Evolutionary conservation across 2,329 filamentous ascomycete genomes (phyloP), one percentile per base, ranked within the genome.

Genomic region (Aspergillus floridensis): DNA sequence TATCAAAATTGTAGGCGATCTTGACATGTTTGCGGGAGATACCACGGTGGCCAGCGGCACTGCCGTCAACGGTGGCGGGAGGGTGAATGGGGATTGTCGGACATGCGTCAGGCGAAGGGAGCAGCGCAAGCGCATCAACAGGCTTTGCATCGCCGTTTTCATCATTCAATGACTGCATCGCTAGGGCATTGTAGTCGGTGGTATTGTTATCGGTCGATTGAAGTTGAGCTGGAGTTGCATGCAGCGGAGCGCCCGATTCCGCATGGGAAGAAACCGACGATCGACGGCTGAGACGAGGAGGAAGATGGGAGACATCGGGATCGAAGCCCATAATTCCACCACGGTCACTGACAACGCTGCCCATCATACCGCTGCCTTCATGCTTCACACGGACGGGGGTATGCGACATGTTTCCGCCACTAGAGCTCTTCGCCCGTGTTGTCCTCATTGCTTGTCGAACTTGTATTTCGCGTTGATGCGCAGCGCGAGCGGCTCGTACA

Each of bases 11-110:
- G 75, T 85, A 88, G 26, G 79, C 77, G 60, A 88, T 86, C 60
- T 81, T 82, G 55, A 86, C 80, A 68, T 88, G 86, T 65, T 85
- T 81, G 24, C 85, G 79, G 4, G 86, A 88, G 35, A 88, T 88
- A 48, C 81, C 81, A 62, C 82, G 83, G 63, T 86, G 83, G 16
- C 79, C 79, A 12, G 78, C 78, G 2, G 80, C 75, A 58, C 66
- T 74, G 48, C 77, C 81, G 49, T 79, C 76, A 41, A 76, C 69
- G 16, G 78, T 79, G 29, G 75, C 74, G 2, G 81, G 81, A 21
- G 85, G 83, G 63, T 87, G 86, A 35, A 88, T 85, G 5, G 85
- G 84, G 50, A 88, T 81, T 5, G 85, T 77, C 5, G 83, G 82
- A 63, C 80, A 82, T 58, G 82, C 77, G 57, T 81, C 74, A 3